Evolutionary conservation across 2,329 filamentous ascomycete species (phyloP).

Genomic region (Alternaria infectoria): DNA sequence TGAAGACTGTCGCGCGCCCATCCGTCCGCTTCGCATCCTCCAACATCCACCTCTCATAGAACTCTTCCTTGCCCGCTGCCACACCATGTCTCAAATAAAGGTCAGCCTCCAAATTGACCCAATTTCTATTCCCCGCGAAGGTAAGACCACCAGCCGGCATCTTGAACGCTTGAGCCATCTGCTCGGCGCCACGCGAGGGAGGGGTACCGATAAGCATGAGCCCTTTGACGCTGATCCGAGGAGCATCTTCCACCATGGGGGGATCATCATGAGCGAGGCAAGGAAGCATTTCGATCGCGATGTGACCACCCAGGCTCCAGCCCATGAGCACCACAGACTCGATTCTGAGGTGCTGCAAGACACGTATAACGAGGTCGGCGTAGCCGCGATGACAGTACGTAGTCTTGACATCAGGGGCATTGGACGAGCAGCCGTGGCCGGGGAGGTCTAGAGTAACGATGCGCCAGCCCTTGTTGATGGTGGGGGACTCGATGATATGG

Average conservation of each 20-base stretch:
- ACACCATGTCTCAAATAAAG: conserved; percentile 21
- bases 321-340: conserved; percentile 33
- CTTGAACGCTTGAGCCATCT: conserved; percentile 20
- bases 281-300: conserved; percentile 40
- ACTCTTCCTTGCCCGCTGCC: conserved; percentile 10
- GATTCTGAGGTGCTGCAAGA: conserved; percentile 29
- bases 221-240: conserved; percentile 20
- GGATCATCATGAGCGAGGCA: conserved; percentile 8
- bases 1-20: conserved; percentile 31
- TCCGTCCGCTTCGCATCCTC: conserved; percentile 34
- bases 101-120: conserved; percentile 22
- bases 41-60: conserved; percentile 37
- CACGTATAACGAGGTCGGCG: conserved; percentile 37
- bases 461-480: conserved; percentile 20
- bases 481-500: conserved; percentile 26
- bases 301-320: conserved; percentile 44
- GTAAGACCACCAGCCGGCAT: conserved; percentile 15
- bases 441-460: conserved; percentile 43
- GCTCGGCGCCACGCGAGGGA: conserved; percentile 29
- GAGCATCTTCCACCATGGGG: neutral
- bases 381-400: conserved; percentile 41
- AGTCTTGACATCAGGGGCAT: conserved; percentile 30
- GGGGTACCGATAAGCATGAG: conserved; percentile 40
- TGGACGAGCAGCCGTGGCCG: conserved; percentile 40
- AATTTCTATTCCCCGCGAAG: conserved; percentile 19